Conservation (phyloP, 352 stramenopile genomes). For the Phytopythium sindhum region DNA sequence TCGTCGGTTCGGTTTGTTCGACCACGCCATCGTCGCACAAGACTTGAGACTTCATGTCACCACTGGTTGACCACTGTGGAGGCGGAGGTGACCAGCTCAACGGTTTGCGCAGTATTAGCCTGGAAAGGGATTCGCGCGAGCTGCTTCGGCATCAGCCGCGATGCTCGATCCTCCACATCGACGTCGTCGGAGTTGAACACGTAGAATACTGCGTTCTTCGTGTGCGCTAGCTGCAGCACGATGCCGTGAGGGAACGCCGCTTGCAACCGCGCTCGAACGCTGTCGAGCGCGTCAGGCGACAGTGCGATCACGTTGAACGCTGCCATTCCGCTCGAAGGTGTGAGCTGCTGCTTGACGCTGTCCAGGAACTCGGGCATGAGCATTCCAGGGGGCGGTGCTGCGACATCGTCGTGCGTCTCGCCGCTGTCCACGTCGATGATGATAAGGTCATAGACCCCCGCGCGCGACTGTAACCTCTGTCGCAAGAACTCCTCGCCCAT, state of each 20-base stretch:
- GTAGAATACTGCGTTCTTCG: conserved; percentile 39
- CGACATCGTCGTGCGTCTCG: conserved; percentile 24
- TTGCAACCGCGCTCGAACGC: conserved; percentile 21
- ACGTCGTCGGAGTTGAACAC: conserved; percentile 24
- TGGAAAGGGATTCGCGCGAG: conserved; percentile 21
- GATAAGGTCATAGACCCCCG: conserved; percentile 33
- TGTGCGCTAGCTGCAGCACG: conserved; percentile 22
- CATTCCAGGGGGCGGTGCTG: conserved; percentile 42
- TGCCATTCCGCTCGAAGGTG: conserved; percentile 22
- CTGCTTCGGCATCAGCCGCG: conserved; percentile 12
- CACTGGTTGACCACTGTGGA: neutral
- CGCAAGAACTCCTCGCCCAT: conserved; percentile 43
- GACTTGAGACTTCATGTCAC: neutral
- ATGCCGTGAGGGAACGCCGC: conserved; percentile 24
- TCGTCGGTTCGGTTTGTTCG: neutral
- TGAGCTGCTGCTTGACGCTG: conserved; percentile 21
- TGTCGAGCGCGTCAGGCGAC: conserved; percentile 20
- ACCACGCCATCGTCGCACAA: neutral
- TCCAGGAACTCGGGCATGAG: conserved; percentile 33
- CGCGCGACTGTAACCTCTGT: conserved; percentile 9
- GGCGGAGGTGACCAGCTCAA: conserved; percentile 11
- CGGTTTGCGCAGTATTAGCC: conserved; percentile 20
- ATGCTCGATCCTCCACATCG: neutral
- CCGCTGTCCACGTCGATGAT: conserved; percentile 70
- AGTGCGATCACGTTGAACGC: conserved; percentile 64